Evolutionary conservation across 1,284 basidiomycete genomes (phyloP).

Genomic region (Thecaphora frezii): DNA sequence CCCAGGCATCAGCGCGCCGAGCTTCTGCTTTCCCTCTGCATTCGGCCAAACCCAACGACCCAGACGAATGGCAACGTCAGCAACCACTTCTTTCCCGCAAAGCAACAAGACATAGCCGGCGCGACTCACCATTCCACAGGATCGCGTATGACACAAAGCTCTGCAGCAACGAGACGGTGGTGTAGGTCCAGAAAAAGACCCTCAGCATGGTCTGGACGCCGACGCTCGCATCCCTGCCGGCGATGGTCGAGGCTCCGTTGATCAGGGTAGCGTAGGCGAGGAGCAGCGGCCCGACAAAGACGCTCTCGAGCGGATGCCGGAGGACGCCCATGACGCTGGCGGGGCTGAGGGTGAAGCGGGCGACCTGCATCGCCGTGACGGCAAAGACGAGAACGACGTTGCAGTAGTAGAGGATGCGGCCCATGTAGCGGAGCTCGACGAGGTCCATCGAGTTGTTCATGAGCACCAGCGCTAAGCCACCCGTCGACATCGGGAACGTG

Average conservation of each 20-base stretch:
- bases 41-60: too few relatives aligned
- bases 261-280: slow-evolving; percentile 23
- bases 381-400: slow-evolving; percentile 15
- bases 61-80: too few relatives aligned
- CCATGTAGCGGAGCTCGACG: slow-evolving; percentile 6
- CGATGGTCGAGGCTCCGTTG: slow-evolving; percentile 4
- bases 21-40: slow-evolving; percentile 6
- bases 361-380: slow-evolving; percentile 10
- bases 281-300: slow-evolving; percentile 22
- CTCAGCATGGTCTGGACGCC: background rate
- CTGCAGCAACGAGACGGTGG: background rate
- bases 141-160: background rate
- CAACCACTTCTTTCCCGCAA: too few relatives aligned
- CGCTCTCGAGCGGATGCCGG: slow-evolving; percentile 22
- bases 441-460: slow-evolving; percentile 11
- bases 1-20: slow-evolving; percentile 25
- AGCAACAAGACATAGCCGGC: background rate
- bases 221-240: background rate
- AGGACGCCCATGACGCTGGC: slow-evolving; percentile 9
- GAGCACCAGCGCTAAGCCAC: slow-evolving; percentile 22
- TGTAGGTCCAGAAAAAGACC: slow-evolving; percentile 20
- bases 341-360: slow-evolving; percentile 8
- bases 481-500: slow-evolving; percentile 25
- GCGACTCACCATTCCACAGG: slow-evolving; percentile 2
- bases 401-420: slow-evolving; percentile 9